A percentile compares a stretch with the other conserved stretches of the same genome.
Conservation (phyloP, 306 rosid genomes). For the Vachellia collinsii region DNA sequence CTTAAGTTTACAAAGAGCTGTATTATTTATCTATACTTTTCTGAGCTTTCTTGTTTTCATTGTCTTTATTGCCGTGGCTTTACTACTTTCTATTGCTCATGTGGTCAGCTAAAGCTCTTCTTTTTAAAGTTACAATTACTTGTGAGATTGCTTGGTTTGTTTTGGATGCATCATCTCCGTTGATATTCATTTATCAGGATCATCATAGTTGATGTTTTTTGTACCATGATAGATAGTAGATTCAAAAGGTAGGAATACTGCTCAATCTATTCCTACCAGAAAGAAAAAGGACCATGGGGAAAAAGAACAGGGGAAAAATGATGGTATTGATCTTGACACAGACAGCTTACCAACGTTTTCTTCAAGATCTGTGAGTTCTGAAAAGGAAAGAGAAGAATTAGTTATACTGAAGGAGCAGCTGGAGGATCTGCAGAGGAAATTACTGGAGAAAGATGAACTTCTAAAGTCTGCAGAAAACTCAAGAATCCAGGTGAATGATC, state of each 20-base stretch:
- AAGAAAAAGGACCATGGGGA: conserved; percentile 69
- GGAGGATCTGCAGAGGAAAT: conserved; percentile 69
- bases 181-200: conserved; percentile 25
- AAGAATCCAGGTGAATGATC: conserved; percentile 58
- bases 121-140: background rate
- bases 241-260: conserved; percentile 57
- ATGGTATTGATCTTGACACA: conserved; percentile 48
- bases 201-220: conserved; percentile 29
- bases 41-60: conserved; percentile 6
- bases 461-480: conserved; percentile 70
- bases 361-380: conserved; percentile 60
- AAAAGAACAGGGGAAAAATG: conserved; percentile 57
- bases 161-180: background rate
- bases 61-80: conserved; percentile 26
- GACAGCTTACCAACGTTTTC: conserved; percentile 62
- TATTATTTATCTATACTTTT: background rate
- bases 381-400: conserved; percentile 76
- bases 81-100: background rate
- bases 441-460: conserved; percentile 78
- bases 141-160: background rate
- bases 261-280: conserved; percentile 69
- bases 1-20: conserved; percentile 29
- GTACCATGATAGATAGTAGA: conserved; percentile 52
- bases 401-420: conserved; percentile 68
- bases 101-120: conserved; percentile 17